Base-by-base conservation (phyloP, 1,284 basidiomycete species). In the Blastosporella zonata region DNA sequence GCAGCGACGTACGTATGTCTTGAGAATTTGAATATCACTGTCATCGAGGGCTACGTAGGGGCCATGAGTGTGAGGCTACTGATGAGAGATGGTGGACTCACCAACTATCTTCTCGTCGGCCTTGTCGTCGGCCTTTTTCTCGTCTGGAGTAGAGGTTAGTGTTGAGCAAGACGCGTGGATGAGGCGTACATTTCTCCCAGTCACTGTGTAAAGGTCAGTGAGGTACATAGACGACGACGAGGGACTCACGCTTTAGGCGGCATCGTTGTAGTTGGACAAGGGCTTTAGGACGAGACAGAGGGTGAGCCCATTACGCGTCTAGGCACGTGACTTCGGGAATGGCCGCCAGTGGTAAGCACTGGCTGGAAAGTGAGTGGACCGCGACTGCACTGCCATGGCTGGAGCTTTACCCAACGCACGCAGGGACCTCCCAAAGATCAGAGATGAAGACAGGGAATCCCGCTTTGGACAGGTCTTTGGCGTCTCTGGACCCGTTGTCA, bases 21-120 rank as follows among this genome's bases (percentile, higher is more conserved):
- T 97, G 58, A 99, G 82, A 54, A 99, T 96, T 70, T 99, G 96
- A 50, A 99, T 99, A 67, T 99, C 97, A 54, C 92, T 95, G 63
- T 98, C 97, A 65, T 98, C 97, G 55, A 99, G 84, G 43, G 90
- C 96, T 88, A 63, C 8, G 17, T 33, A 43, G 47, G 60, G 53
- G 49, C 27, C 47, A 17, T 8, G 17, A 36, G 25, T 9, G 25
- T 18, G 40, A 18, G 15, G 5, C 12, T 0, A 34, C 8, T 34
- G 17, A 18, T 35, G 3, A 2, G 29, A 40, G 41, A 37, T 20
- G 27, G 20, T 51, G 22, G 27, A 75, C 84, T 52, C 59, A 87
- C 92, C 86, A 60, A 92, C 84, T 62, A 95, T 94, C 77, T 96
- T 95, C 71, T 93, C 92, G 64, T 96, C 88, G 45, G 87, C 82